Conservation (phyloP, 73 alveolate species). For the Tetrahymena elliotti region DNA sequence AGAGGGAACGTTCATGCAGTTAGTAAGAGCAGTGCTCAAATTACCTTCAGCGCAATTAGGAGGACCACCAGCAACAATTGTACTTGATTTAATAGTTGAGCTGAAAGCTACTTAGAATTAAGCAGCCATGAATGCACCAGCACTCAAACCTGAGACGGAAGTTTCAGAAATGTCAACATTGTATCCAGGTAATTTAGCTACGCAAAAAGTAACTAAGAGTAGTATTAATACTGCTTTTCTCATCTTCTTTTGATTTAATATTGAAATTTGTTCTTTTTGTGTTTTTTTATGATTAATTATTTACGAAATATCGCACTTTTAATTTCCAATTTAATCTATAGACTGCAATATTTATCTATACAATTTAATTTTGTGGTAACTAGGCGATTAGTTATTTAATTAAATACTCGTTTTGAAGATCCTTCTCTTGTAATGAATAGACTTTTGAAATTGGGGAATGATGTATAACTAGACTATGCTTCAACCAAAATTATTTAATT, state of each 20-base stretch:
- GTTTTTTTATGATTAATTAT: background rate
- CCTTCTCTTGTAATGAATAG: background rate
- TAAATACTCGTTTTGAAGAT: background rate
- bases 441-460: background rate
- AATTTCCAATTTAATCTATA: background rate
- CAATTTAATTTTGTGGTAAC: background rate
- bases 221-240: background rate
- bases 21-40: background rate
- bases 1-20: background rate
- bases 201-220: background rate
- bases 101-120: slow-evolving; percentile 50
- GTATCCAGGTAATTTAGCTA: background rate
- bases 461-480: background rate
- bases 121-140: slow-evolving; percentile 58
- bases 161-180: background rate
- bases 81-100: slow-evolving; percentile 28
- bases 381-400: background rate
- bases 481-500: background rate
- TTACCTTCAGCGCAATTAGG: slow-evolving; percentile 47
- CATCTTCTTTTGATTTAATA: background rate
- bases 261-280: background rate
- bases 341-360: background rate
- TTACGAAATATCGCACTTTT: background rate
- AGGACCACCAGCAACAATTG: slow-evolving; percentile 57
- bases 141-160: slow-evolving; percentile 46